Evolutionary conservation across 2,329 filamentous ascomycete species (phyloP), one percentile per base, ranked within the genome.

Genomic region (Fusarium sp.): DNA sequence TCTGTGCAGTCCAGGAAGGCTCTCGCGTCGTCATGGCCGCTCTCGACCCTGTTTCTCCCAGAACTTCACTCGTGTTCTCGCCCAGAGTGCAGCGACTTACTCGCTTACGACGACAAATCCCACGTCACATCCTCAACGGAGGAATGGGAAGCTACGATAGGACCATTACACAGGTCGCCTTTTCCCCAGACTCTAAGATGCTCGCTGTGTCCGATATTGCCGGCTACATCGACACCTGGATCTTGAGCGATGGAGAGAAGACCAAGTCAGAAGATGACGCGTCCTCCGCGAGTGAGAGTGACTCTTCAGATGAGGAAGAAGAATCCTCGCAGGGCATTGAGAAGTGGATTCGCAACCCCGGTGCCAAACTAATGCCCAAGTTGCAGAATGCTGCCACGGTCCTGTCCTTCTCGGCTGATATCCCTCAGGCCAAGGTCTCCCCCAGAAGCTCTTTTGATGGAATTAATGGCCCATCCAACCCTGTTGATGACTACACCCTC

Each of bases 171-270:
- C 91, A 93, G 57, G 79, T 91, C 27, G 85, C 90, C 4, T 98
- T 98, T 79, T 94, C 94, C 12, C 84, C 90, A 8, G 92, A 97
- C 77, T 93, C 92, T 77, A 89, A 87, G 70, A 88, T 97, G 67
- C 83, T 98, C 48, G 94, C 92, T 11, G 88, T 90, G 30, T 90
- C 91, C 49, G 95, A 98, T 78, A 81, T 98, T 55, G 90, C 92
- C 45, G 96, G 96, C 45, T 94, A 91, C 79, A 85, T 98, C 32
- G 94, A 98, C 77, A 94, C 91, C 20, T 99, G 94, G 92, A 82
- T 94, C 3, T 81, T 97, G 58, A 86, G 81, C 58, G 77, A 78
- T 11, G 70, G 67, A 5, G 73, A 78, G 59, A 77, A 81, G 56
- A 75, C 79, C 62, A 77, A 79, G 32, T 68, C 71, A 11, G 72